Base-by-base conservation (phyloP, 306 rosid species). In the Prunus salicina region DNA sequence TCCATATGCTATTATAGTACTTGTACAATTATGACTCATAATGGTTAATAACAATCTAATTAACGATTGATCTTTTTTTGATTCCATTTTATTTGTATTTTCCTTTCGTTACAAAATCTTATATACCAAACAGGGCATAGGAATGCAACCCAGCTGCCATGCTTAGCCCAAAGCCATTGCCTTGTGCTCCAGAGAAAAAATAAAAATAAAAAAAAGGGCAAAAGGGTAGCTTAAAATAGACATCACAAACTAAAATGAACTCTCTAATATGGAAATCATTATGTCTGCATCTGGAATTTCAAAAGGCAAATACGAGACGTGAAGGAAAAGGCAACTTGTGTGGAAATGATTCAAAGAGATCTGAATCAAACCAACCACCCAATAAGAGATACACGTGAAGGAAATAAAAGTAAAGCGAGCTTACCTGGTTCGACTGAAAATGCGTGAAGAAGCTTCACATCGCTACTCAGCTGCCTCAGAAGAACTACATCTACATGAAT, bases 391-490 rank as follows among this genome's bases (percentile, higher is more conserved):
- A 11, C 6, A 9, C 34, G 65, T 34, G 75, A n/a, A 20, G 12
- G 11, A 56, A 62, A 56, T 19, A 30, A 28, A 69, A 32, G 53
- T 7, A 24, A 55, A 32, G 46, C 28, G 32, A 66, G 41, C 20
- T 77, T 71, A 61, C 66, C 75, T 50, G 66, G 53, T 34, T 66
- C 79, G 51, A 30, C 66, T 8, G 5, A 16, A 76, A 64, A 27
- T 11, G 7, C 10, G 1, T n/a, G 15, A 65, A 61, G 76, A 65
- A 61, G 76, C 81, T 61, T 62, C 28, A 2, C 71, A 64, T 22
- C 68, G 45, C 64, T 3, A 18, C 38, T 43, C 28, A 5, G 32
- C 43, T 22, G 46, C 57, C 38, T 25, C 43, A 9, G 43, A 38
- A 38, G 43, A 38, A 38, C 43, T 38, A 38, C 43, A 38, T 38